These are phyloP conservation scores for Didymosphaeria variabile DNA, from an alignment of 2,329 filamentous ascomycete genomes.

Conservation along the genomic window DNA sequence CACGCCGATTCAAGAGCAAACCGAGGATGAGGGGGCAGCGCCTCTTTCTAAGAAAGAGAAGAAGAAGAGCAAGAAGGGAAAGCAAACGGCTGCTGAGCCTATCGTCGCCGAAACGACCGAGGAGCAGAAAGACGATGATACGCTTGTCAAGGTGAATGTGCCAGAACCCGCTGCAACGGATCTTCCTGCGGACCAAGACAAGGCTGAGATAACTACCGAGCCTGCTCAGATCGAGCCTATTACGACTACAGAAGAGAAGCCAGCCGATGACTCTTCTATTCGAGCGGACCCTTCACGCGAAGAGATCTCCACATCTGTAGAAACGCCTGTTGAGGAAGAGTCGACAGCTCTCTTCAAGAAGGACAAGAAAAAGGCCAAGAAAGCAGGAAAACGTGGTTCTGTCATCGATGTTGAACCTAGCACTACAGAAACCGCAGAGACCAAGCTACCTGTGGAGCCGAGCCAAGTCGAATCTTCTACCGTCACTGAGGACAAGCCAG, in stretches of 20 bases:
- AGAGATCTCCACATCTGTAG: slow-evolving; percentile 3
- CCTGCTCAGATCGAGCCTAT: background rate
- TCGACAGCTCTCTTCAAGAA: slow-evolving; percentile 23
- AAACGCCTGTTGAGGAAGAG: slow-evolving; percentile 18
- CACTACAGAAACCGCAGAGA: slow-evolving; percentile 4
- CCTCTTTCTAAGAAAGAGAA: slow-evolving; percentile 55
- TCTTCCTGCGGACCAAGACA: background rate
- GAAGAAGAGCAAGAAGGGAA: slow-evolving; percentile 25
- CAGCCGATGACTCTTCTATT: background rate
- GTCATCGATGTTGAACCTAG: slow-evolving; percentile 19
- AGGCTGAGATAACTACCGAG: background rate
- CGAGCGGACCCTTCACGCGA: background rate
- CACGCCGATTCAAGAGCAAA: background rate
- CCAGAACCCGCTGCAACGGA: background rate
- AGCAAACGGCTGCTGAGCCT: slow-evolving; percentile 17
- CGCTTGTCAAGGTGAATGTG: background rate
- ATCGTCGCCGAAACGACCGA: background rate
- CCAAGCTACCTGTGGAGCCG: background rate
- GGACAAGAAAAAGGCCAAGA: slow-evolving; percentile 36
- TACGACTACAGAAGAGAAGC: background rate
- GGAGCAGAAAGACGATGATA: background rate
- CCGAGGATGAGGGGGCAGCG: slow-evolving; percentile 19
- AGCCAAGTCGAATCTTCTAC: slow-evolving; percentile 14
- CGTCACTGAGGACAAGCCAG: background rate
- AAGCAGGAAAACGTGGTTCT: slow-evolving; percentile 17